Conservation (phyloP, 176 grass and related monocot species). For the Puccinellia tenuiflora region DNA sequence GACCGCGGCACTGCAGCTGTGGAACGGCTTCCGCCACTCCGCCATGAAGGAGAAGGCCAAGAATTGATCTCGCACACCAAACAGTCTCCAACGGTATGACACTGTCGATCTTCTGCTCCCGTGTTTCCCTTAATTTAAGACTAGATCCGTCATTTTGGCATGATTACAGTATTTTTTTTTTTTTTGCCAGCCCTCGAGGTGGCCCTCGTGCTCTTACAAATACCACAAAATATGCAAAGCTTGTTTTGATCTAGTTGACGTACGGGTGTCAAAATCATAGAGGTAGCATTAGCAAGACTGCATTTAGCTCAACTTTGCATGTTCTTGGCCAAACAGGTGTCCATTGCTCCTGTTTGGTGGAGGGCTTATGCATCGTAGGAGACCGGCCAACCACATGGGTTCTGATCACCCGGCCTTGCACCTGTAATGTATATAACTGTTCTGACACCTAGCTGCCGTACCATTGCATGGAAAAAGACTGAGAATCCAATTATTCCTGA, state of each 20-base stretch:
- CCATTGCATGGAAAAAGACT: constrained; percentile 6
- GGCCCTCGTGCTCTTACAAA: constrained; percentile 31
- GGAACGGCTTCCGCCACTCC: constrained; percentile 56
- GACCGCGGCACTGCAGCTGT: constrained; percentile 55
- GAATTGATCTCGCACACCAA: constrained; percentile 27
- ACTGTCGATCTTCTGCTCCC: background rate
- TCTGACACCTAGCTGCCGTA: constrained; percentile 12
- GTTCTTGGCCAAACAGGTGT: constrained; percentile 28
- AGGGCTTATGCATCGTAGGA: background rate
- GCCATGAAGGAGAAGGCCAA: constrained; percentile 72
- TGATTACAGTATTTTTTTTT: background rate
- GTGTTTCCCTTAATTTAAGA: constrained; percentile 3
- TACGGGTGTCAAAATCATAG: constrained; percentile 25
- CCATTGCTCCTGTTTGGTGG: constrained; percentile 23
- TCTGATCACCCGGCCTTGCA: constrained; percentile 21
- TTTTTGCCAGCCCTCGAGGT: constrained; percentile 29
- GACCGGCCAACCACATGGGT: constrained; percentile 29
- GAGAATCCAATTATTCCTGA: background rate
- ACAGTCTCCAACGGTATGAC: constrained; percentile 24
- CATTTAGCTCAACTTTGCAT: constrained; percentile 1
- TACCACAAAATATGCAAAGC: background rate
- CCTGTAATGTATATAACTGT: constrained; percentile 33
- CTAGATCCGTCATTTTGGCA: background rate
- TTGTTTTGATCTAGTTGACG: background rate
- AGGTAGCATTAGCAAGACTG: background rate